Percentiles rank a stretch among this genome's conserved stretches.
These are phyloP conservation scores for Ceratobasidium sp. DNA, from an alignment of 1,284 basidiomycete species.

Conservation along the genomic window DNA sequence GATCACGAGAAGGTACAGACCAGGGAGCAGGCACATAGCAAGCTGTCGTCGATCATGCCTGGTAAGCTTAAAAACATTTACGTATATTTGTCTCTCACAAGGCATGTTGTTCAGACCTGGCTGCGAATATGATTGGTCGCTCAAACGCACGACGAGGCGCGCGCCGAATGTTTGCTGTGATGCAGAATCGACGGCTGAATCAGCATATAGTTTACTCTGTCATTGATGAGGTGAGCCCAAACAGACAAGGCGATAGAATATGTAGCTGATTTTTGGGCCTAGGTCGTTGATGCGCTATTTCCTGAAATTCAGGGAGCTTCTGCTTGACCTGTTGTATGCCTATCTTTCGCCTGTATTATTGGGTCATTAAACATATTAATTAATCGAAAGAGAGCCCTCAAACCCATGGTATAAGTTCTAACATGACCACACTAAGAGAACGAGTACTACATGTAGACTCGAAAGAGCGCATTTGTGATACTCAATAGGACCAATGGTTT, in stretches of 20 bases:
- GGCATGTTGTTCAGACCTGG: slow-evolving; percentile 71
- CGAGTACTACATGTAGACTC: too few relatives aligned
- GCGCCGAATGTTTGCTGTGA: slow-evolving; percentile 86
- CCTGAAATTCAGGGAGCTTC: slow-evolving; percentile 58
- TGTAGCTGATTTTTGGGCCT: slow-evolving; percentile 14
- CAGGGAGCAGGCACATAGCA: slow-evolving; percentile 85
- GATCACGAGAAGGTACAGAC: slow-evolving; percentile 82
- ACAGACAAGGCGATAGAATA: slow-evolving; percentile 12
- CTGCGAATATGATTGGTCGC: slow-evolving; percentile 95
- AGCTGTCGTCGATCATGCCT: slow-evolving; percentile 88
- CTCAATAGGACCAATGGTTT: background rate
- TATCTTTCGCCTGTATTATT: too few relatives aligned
- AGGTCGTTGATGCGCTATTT: slow-evolving; percentile 72
- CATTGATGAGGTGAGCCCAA: slow-evolving; percentile 77
- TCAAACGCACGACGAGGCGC: slow-evolving; percentile 93
- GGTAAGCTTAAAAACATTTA: slow-evolving; percentile 61
- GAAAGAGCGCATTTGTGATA: background rate
- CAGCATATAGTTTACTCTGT: slow-evolving; percentile 90
- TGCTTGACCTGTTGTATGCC: too few relatives aligned
- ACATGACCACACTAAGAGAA: too few relatives aligned
- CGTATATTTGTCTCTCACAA: background rate
- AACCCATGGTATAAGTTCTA: too few relatives aligned
- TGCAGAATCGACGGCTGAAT: slow-evolving; percentile 92
- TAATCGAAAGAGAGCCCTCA: too few relatives aligned
- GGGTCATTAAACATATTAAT: too few relatives aligned